A percentile compares a stretch with the other conserved stretches of the same genome.
Evolutionary conservation across 2,329 filamentous ascomycete genomes (phyloP).

Genomic region (Periglandula ipomoeae): DNA sequence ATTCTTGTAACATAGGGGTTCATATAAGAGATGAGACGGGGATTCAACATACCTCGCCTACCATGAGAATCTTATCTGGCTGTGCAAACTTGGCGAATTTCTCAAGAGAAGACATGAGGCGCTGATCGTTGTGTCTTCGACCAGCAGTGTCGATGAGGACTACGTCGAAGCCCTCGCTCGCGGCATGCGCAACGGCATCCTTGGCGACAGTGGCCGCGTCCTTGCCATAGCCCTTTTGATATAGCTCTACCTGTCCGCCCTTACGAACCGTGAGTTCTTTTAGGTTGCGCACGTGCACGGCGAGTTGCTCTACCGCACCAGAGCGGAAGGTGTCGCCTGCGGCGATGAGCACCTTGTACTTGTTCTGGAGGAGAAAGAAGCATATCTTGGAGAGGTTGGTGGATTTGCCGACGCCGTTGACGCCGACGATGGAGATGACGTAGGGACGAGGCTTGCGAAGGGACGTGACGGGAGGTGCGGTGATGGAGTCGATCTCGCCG

Average conservation of each 20-base stretch:
- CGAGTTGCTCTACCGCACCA: constrained; percentile 91
- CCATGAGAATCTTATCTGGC: constrained; percentile 98
- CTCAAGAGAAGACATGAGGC: constrained; percentile 92
- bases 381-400: constrained; percentile 97
- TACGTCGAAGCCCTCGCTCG: constrained; percentile 72
- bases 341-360: constrained; percentile 87
- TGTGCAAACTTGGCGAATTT: constrained; percentile 96
- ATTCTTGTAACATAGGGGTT: no score
- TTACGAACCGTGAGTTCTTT: constrained; percentile 81
- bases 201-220: constrained; percentile 93
- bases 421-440: constrained; percentile 95
- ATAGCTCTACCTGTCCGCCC: constrained; percentile 78
- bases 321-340: constrained; percentile 96
- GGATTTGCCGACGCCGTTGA: constrained; percentile 97
- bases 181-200: constrained; percentile 78
- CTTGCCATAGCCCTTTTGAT: constrained; percentile 96
- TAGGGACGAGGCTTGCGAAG: constrained; percentile 67
- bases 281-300: constrained; percentile 88
- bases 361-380: constrained; percentile 95
- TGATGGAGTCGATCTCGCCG: constrained; percentile 79
- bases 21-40: neutral
- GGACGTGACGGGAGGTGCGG: constrained; percentile 54
- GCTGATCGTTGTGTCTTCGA: constrained; percentile 86
- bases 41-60: constrained; percentile 42
- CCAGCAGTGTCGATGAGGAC: constrained; percentile 96